Evolutionary conservation across 805 yeast species (phyloP).

Genomic region (Candida dajiaensis): DNA sequence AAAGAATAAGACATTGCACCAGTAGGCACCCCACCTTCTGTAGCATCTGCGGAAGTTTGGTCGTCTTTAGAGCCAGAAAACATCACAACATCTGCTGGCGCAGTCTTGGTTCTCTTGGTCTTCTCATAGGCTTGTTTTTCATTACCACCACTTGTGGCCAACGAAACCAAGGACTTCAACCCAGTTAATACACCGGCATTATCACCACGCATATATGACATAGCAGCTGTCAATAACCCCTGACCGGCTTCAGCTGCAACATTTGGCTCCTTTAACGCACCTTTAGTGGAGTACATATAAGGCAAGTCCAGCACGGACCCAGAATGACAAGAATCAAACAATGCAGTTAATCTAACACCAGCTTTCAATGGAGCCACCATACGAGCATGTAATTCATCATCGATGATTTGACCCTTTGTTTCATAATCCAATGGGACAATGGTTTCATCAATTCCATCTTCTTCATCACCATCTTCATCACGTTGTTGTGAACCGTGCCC

Average conservation of each 20-base stretch:
- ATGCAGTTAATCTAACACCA: conserved; percentile 73
- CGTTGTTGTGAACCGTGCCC: conserved; percentile 80
- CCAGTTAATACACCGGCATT: conserved; percentile 35
- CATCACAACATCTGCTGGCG: conserved; percentile 72
- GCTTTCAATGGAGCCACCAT: conserved; percentile 64
- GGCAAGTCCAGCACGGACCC: conserved; percentile 82
- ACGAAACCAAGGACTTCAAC: conserved; percentile 36
- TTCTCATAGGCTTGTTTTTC: conserved; percentile 33
- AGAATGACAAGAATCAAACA: conserved; percentile 83
- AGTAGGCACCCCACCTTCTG: conserved; percentile 61
- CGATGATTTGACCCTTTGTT: conserved; percentile 59
- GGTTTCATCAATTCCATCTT: conserved; percentile 65
- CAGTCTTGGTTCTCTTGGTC: conserved; percentile 50
- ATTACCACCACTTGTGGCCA: conserved; percentile 33
- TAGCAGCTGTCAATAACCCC: conserved; percentile 54
- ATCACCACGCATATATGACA: conserved; percentile 58
- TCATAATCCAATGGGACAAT: conserved; percentile 73
- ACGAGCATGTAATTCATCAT: conserved; percentile 67
- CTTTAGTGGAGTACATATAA: conserved; percentile 74
- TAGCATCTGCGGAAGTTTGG: conserved; percentile 81
- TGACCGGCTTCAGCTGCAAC: conserved; percentile 68
- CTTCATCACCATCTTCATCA: conserved; percentile 72
- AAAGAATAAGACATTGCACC: conserved; percentile 88
- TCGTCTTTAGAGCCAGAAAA: conserved; percentile 80
- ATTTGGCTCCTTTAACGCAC: conserved; percentile 76